Evolutionary conservation across 2,329 filamentous ascomycete species (phyloP), one percentile per base, ranked within the genome.

Genomic region (Meredithiella fracta): DNA sequence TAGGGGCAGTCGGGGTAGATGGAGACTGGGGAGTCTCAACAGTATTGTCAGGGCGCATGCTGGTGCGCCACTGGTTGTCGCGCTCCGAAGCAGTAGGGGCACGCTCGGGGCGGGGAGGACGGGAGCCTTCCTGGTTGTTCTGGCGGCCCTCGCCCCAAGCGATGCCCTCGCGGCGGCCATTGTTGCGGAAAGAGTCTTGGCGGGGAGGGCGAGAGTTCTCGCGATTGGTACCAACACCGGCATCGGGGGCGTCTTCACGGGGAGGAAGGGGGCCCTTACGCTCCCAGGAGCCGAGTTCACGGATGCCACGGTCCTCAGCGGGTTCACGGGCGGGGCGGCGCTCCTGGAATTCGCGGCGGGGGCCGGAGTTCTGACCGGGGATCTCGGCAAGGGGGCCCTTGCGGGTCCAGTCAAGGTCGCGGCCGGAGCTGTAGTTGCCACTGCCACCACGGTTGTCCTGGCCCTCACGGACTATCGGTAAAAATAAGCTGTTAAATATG

Each of bases 371-470:
- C 57, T 70, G 65, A 14, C 65, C 66, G 50, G 85, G 82, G 29
- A 85, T 71, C 62, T 89, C 85, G 60, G 86, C 82, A 55, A 94
- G 79, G 60, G 91, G 91, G 11, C 92, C 92, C 70, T 90, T 92
- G 67, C 92, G 86, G 64, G 85, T 86, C 91, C 92, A 97, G 71
- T 92, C 87, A 63, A 96, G 77, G 63, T 94, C 89, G 64, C 90
- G 85, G 60, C 76, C 77, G 60, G 71, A 73, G 55, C 94, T 89
- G 60, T 78, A 68, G 49, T 49, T 38, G 47, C 51, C 49, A 15
- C 20, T 8, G 37, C 51, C 49, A 15, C 20, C 15, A 44, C 40
- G 40, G 40, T 44, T 44, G 11, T 44, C 40, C n/a, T 44, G 40
- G 40, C 40, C 40, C 40, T 53, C 53, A 40, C 53, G 49, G 15